Conservation (phyloP, 331 rosid species). For the Prunus yedoensis region DNA sequence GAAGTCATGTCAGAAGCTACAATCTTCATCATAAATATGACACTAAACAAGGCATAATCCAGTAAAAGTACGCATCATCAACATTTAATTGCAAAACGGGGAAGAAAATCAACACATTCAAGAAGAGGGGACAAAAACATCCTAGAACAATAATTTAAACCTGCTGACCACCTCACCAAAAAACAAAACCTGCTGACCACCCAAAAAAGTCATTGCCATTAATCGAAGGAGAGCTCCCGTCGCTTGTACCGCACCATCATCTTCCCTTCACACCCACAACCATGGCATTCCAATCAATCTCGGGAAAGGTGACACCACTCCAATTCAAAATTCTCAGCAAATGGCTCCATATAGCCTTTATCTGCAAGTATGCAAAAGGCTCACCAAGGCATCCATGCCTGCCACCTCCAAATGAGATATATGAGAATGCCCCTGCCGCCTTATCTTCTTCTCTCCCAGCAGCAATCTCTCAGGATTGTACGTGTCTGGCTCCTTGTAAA, state of each 20-base stretch:
- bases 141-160: conserved; percentile 13
- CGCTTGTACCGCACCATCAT: conserved; percentile 91
- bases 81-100: conserved; percentile 5
- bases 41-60: conserved; percentile 6
- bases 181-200: not conserved
- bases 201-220: conserved; percentile 2
- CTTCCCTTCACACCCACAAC: conserved; percentile 92
- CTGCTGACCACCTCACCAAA: not conserved
- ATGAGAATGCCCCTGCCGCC: conserved; percentile 77
- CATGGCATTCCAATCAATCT: conserved; percentile 93
- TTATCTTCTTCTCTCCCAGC: conserved; percentile 86
- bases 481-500: conserved; percentile 67
- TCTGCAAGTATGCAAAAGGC: conserved; percentile 91
- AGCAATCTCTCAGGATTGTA: conserved; percentile 72
- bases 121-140: conserved; percentile 9
- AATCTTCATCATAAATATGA: not conserved
- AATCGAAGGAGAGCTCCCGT: conserved; percentile 46
- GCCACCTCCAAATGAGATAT: conserved; percentile 91
- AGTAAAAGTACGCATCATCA: not conserved
- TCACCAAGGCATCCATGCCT: conserved; percentile 96
- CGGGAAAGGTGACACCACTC: conserved; percentile 77
- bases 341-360: conserved; percentile 87
- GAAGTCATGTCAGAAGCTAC: not conserved
- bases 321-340: conserved; percentile 83
- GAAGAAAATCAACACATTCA: conserved; percentile 17